Conservation (phyloP, 2,329 filamentous ascomycete species). For the Xylariaceae sp. region DNA sequence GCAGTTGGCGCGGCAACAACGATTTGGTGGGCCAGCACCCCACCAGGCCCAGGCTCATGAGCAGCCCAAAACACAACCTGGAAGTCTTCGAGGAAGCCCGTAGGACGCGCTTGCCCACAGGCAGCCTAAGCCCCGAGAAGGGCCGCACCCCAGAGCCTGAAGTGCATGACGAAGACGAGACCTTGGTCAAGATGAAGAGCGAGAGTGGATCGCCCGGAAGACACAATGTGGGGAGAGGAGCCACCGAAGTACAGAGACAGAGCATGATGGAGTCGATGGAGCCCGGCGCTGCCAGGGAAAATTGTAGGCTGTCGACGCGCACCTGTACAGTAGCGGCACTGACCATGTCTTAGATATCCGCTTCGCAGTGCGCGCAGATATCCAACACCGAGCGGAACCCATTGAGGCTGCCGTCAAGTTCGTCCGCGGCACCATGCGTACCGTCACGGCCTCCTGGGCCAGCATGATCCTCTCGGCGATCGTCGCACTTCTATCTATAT, state of each 20-base stretch:
- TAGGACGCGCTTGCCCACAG: conserved; percentile 46
- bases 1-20: conserved; percentile 53
- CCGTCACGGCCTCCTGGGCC: conserved; percentile 61
- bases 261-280: conserved; percentile 22
- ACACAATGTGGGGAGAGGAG: conserved; percentile 10
- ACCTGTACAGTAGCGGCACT: conserved; percentile 10
- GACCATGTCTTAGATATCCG: conserved; percentile 60
- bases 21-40: conserved; percentile 43
- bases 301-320: too few species aligned
- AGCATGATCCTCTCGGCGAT: conserved; percentile 57
- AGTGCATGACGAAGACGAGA: conserved; percentile 25
- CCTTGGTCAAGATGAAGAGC: conserved; percentile 30
- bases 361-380: conserved; percentile 79
- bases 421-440: conserved; percentile 50
- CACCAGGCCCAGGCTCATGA: conserved; percentile 20
- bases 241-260: conserved; percentile 13
- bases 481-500: conserved; percentile 55
- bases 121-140: conserved; percentile 49
- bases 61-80: conserved; percentile 17
- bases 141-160: conserved; percentile 40
- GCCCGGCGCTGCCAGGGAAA: conserved; percentile 33
- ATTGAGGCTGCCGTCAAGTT: conserved; percentile 66
- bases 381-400: conserved; percentile 78
- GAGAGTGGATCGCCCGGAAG: conserved; percentile 19
- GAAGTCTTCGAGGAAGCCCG: conserved; percentile 44